Evolutionary conservation across 139 green algal genomes (phyloP), one percentile per base, ranked within the genome.

Genomic region (Trebouxia sp.): DNA sequence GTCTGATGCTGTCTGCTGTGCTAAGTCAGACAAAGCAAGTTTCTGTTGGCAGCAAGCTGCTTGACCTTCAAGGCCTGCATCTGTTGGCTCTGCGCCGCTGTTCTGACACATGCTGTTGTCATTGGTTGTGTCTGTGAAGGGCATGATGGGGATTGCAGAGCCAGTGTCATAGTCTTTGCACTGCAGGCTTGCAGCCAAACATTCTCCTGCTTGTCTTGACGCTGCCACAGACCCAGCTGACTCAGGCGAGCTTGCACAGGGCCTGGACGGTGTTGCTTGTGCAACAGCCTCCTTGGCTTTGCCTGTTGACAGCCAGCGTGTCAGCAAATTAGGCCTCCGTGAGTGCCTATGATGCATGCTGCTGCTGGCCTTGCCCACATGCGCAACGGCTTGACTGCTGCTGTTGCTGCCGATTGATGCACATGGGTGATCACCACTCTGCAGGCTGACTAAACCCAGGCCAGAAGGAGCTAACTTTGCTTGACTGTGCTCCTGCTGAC

Each of bases 181-280:
- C n/a, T n/a, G n/a, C n/a, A n/a, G n/a, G n/a, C n/a, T 77, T 38
- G 11, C 24, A 32, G 12, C 35, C 65, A n/a, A n/a, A n/a, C n/a
- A n/a, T 32, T 75, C 37, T 50, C 22, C 41, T 20, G 20, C n/a
- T 37, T 77, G 41, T 35, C 28, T 53, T 14, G 7, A 56, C 10
- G 42, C 42, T 77, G 67, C 67, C 55, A 22, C 39, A 6, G 67
- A 51, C 22, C 41, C n/a, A 35, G 67, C 41, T 77, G 67, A 77
- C 20, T 30, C 26, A 30, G 67, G 67, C 5, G 67, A 77, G 5
- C 38, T 10, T 24, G 41, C 17, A 20, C 28, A 32, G 8, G 35
- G 14, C 14, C 26, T 38, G 26, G 26, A 4, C 24, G 11, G 67
- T n/a, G 35, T 26, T 5, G 6, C 35, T 14, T 56, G 67, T 38